phyloP scores from a whole-genome alignment of 2,329 filamentous ascomycete genomes.

The Hysterium pulicare region DNA sequence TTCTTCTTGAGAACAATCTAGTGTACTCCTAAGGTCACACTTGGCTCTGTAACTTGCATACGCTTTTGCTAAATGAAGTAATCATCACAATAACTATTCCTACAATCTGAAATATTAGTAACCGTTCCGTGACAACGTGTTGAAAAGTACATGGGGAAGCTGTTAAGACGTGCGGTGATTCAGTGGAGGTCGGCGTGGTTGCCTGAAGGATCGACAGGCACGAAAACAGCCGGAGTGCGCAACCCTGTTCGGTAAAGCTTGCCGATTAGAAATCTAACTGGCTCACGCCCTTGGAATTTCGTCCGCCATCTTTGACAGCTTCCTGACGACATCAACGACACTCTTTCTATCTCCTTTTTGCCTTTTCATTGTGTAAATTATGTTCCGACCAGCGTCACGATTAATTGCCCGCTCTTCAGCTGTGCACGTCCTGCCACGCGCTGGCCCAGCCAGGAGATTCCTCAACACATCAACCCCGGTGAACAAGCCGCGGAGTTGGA shows the following conservation, averaged over 20 bases:
- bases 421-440: slow-evolving; percentile 38
- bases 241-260: neutral
- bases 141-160: no score
- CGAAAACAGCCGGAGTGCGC: neutral
- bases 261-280: slow-evolving; percentile 2
- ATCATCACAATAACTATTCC: no score
- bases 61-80: no score
- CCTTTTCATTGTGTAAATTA: slow-evolving; percentile 29
- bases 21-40: no score
- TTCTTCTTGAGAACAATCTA: no score
- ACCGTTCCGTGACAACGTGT: no score
- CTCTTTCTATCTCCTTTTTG: slow-evolving; percentile 15
- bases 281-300: slow-evolving; percentile 10
- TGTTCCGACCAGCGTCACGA: slow-evolving; percentile 54
- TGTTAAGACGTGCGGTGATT: no score
- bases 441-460: slow-evolving; percentile 44
- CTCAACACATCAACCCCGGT: slow-evolving; percentile 58
- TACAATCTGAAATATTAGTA: no score
- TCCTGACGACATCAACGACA: slow-evolving; percentile 11
- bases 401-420: slow-evolving; percentile 34
- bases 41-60: no score
- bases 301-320: neutral
- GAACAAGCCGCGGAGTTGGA: slow-evolving; percentile 75
- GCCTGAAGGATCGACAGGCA: neutral
- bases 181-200: no score